These are phyloP conservation scores for Saturnispora galanensis DNA, from an alignment of 805 yeast species.

Conservation along the genomic window DNA sequence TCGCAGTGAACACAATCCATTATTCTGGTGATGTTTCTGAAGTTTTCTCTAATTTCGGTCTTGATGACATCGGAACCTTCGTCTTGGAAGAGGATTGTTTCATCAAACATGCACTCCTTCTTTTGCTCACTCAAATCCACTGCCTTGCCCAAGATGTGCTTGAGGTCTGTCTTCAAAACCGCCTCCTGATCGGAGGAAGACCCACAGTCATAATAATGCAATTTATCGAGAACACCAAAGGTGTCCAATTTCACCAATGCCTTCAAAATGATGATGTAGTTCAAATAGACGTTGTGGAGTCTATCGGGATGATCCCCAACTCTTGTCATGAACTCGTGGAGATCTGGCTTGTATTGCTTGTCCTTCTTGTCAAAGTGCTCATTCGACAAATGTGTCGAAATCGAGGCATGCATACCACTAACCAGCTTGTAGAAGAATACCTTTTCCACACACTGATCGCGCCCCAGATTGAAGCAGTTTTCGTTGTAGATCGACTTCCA, in stretches of 20 bases:
- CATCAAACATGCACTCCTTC: conserved; percentile 31
- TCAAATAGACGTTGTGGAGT: conserved; percentile 80
- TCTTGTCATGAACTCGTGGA: conserved; percentile 72
- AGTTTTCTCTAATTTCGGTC: conserved; percentile 76
- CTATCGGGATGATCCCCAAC: conserved; percentile 90
- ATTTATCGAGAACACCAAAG: conserved; percentile 21
- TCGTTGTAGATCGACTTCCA: conserved; percentile 92
- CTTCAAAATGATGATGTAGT: conserved; percentile 79
- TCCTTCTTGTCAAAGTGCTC: conserved; percentile 64
- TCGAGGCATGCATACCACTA: conserved; percentile 92
- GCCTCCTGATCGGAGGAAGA: conserved; percentile 23
- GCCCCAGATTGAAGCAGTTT: conserved; percentile 55
- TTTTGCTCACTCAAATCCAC: conserved; percentile 16
- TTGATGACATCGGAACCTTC: conserved; percentile 48
- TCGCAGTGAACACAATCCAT: conserved; percentile 99
- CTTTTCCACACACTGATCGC: conserved; percentile 69
- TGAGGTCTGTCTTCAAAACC: conserved; percentile 21
- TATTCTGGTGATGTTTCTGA: conserved; percentile 79
- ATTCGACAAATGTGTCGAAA: conserved; percentile 84
- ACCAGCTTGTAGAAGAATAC: conserved; percentile 77
- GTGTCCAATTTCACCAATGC: conserved; percentile 54
- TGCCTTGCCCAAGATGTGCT: conserved; percentile 25
- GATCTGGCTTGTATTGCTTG: conserved; percentile 76
- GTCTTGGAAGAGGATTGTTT: conserved; percentile 37
- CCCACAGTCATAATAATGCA: conserved; percentile 22